Percentiles rank a stretch among this genome's conserved stretches.
These are phyloP conservation scores for Aureobasidium namibiae DNA, from an alignment of 2,329 filamentous ascomycete genomes.

Conservation along the genomic window DNA sequence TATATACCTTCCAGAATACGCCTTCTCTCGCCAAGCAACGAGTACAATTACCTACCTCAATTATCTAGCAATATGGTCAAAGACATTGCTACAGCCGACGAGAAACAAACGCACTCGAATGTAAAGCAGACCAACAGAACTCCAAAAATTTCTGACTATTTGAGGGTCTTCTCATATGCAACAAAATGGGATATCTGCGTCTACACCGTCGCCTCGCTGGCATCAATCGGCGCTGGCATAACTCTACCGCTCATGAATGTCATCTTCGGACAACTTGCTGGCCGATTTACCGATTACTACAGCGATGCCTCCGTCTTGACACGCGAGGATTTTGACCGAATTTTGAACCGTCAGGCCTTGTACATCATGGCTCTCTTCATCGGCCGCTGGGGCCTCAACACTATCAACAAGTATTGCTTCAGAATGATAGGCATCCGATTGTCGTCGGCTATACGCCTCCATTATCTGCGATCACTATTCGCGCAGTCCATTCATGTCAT, in stretches of 20 bases:
- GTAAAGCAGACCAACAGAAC: neutral
- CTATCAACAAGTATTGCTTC: slow-evolving; percentile 57
- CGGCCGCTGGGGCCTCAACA: slow-evolving; percentile 55
- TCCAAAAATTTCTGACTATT: neutral
- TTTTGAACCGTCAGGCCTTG: slow-evolving; percentile 46
- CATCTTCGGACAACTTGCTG: slow-evolving; percentile 55
- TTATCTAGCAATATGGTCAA: neutral
- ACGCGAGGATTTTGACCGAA: slow-evolving; percentile 28
- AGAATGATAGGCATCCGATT: slow-evolving; percentile 55
- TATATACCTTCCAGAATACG: too few species aligned
- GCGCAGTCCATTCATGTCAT: slow-evolving; percentile 57
- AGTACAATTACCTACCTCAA: neutral
- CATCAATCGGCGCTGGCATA: slow-evolving; percentile 47
- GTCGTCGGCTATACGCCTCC: slow-evolving; percentile 53
- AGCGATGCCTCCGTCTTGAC: slow-evolving; percentile 24
- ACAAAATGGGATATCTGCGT: neutral
- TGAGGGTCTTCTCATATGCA: neutral
- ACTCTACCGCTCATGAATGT: slow-evolving; percentile 57
- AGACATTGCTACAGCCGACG: neutral
- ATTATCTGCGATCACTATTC: slow-evolving; percentile 52
- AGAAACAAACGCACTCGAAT: neutral
- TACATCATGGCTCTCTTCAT: slow-evolving; percentile 56
- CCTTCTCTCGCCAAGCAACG: too few species aligned
- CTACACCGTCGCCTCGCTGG: neutral
- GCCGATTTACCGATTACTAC: slow-evolving; percentile 53